Base-by-base conservation (phyloP, 441 rosid genomes). In the Raphanus hybrid region DNA sequence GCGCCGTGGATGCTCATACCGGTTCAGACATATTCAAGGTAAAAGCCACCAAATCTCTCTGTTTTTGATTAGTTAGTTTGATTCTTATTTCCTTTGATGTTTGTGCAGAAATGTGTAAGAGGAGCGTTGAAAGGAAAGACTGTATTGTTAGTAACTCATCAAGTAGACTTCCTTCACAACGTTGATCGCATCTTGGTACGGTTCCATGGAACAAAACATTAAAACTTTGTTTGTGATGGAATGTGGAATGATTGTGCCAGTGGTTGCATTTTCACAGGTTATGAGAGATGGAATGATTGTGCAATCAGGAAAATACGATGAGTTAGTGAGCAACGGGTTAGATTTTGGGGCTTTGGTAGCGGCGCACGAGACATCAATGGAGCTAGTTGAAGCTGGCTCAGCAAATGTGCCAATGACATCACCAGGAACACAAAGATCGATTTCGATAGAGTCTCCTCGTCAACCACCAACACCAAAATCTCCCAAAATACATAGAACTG, bases 1-100 rank as follows among this genome's bases (percentile, higher is more conserved):
- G 98, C 62, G 98, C 97, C 12, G 98, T 94, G 59, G 98, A 94
- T 89, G 98, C 98, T 57, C 98, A 94, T 81, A 92, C 97, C 0
- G 98, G 98, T 14, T 86, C 97, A 66, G 95, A 89, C 78, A 90
- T 94, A 68, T 94, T 85, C 81, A 94, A 92, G 98, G 98, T 91
- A 93, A 20, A 20, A 70, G 58, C 16, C 27, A 55, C 27, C 26
- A 50, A 5, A 5, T 45, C 18, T 50, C 57, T 14, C 54, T 12
- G 52, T 4, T 4, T 45, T 12, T 50, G 8, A 14, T 5, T 50
- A 50, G 4, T 50, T 29, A 14, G 18, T 39, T 37, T 82, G 72
- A 64, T 35, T 76, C 58, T 67, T 68, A 29, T 50, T 52, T 7
- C 59, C 26, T 9, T 69, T 52, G 58, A 15, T 50, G 23, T 58